These are phyloP conservation scores for Pestalotiopsis sp. DNA, from an alignment of 2,329 filamentous ascomycete genomes.

Conservation along the genomic window DNA sequence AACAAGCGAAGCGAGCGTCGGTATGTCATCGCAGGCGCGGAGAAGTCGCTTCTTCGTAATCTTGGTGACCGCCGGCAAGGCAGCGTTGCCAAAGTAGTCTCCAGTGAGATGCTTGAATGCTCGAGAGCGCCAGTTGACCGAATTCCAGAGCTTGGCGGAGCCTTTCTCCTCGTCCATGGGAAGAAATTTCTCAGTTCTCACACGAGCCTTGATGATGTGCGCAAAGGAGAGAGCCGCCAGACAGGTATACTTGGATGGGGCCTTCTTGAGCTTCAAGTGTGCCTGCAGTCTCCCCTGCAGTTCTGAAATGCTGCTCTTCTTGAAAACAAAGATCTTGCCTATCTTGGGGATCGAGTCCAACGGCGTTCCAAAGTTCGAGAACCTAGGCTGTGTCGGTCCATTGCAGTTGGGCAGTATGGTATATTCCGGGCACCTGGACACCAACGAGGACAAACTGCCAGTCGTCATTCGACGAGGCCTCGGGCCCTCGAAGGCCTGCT, in stretches of 20 bases:
- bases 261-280: conserved; percentile 19
- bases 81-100: conserved; percentile 45
- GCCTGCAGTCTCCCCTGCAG: conserved; percentile 29
- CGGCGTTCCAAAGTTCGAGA: conserved; percentile 27
- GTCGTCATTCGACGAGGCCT: conserved; percentile 17
- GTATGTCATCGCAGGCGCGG: conserved; percentile 24
- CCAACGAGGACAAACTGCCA: conserved; percentile 26
- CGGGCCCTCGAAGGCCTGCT: conserved; percentile 26
- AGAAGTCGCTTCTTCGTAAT: conserved; percentile 25
- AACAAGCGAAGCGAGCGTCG: conserved; percentile 31
- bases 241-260: conserved; percentile 41
- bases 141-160: conserved; percentile 37
- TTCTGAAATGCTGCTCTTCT: conserved; percentile 31
- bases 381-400: conserved; percentile 39
- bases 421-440: conserved; percentile 41
- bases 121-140: conserved; percentile 43
- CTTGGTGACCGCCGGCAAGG: conserved; percentile 38
- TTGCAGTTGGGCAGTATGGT: conserved; percentile 30
- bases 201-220: conserved; percentile 38
- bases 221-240: conserved; percentile 44
- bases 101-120: conserved; percentile 33
- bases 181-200: conserved; percentile 25
- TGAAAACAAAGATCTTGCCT: conserved; percentile 46
- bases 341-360: conserved; percentile 34
- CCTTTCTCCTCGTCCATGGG: conserved; percentile 14